phyloP scores from a whole-genome alignment of 352 stramenopile genomes.

The Discostella stelligera region DNA sequence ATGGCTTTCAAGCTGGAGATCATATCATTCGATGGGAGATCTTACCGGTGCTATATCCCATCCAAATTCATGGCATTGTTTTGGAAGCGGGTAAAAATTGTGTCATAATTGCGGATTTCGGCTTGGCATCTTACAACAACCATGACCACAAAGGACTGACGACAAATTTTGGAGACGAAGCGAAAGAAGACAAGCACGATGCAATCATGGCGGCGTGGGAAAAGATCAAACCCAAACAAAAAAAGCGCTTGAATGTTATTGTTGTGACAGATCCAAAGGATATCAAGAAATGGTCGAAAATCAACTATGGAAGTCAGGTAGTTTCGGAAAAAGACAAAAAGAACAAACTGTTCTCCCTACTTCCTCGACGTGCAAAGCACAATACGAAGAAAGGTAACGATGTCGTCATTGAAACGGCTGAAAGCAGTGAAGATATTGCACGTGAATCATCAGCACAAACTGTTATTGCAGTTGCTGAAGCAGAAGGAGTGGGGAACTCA shows the following conservation, averaged over 20 bases:
- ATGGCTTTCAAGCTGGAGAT: slow-evolving; percentile 51
- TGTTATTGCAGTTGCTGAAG: slow-evolving; percentile 1
- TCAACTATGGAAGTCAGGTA: slow-evolving; percentile 48
- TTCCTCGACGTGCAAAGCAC: slow-evolving; percentile 13
- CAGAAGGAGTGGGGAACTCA: background rate
- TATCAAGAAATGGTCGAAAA: slow-evolving; percentile 65
- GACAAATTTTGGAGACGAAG: slow-evolving; percentile 19
- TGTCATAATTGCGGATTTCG: slow-evolving; percentile 59
- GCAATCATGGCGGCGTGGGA: slow-evolving; percentile 57
- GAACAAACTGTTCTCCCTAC: slow-evolving; percentile 36
- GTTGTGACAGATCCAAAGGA: slow-evolving; percentile 62
- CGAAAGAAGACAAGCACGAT: slow-evolving; percentile 50
- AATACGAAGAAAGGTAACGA: slow-evolving; percentile 16
- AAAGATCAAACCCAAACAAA: slow-evolving; percentile 62
- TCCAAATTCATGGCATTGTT: slow-evolving; percentile 68
- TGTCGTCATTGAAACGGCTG: background rate
- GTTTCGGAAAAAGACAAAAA: slow-evolving; percentile 27
- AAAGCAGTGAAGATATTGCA: slow-evolving; percentile 2
- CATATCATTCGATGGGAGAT: slow-evolving; percentile 62
- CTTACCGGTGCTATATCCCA: slow-evolving; percentile 52
- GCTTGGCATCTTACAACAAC: slow-evolving; percentile 45
- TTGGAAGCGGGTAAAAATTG: slow-evolving; percentile 46
- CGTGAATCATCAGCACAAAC: slow-evolving; percentile 1
- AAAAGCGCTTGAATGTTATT: slow-evolving; percentile 62
- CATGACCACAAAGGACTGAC: slow-evolving; percentile 21